Evolutionary conservation across 306 rosid genomes (phyloP).

Genomic region (Canavalia gladiata): DNA sequence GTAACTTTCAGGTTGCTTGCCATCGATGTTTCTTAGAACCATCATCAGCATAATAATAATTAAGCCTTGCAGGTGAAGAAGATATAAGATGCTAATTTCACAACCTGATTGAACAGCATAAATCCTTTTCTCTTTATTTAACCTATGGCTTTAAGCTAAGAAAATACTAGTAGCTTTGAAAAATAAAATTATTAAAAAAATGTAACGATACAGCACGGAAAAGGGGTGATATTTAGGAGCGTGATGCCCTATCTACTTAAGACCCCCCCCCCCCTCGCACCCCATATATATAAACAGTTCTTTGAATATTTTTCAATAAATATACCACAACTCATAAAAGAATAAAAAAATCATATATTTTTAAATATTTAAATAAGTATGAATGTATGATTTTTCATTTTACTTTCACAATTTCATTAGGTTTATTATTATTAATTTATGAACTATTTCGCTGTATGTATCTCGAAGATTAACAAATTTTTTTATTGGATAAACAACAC

Average conservation of each 20-base stretch:
- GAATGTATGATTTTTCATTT: too few species aligned
- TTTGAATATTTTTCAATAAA: too few species aligned
- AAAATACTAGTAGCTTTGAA: background rate
- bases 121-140: constrained; percentile 1
- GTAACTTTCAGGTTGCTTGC: constrained; percentile 4
- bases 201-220: background rate
- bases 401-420: too few species aligned
- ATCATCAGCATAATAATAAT: background rate
- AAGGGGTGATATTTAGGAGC: background rate
- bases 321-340: too few species aligned
- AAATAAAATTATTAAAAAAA: background rate
- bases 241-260: background rate
- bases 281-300: too few species aligned
- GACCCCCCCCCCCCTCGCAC: background rate
- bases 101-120: background rate
- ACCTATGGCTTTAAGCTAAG: background rate
- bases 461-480: too few species aligned
- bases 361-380: too few species aligned
- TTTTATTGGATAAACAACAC: too few species aligned
- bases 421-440: too few species aligned
- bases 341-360: too few species aligned
- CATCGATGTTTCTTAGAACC: background rate
- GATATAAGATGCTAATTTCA: background rate
- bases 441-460: too few species aligned
- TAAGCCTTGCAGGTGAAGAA: constrained; percentile 22